Base-by-base conservation (phyloP, 306 rosid genomes). In the Gleditsia sinensis region DNA sequence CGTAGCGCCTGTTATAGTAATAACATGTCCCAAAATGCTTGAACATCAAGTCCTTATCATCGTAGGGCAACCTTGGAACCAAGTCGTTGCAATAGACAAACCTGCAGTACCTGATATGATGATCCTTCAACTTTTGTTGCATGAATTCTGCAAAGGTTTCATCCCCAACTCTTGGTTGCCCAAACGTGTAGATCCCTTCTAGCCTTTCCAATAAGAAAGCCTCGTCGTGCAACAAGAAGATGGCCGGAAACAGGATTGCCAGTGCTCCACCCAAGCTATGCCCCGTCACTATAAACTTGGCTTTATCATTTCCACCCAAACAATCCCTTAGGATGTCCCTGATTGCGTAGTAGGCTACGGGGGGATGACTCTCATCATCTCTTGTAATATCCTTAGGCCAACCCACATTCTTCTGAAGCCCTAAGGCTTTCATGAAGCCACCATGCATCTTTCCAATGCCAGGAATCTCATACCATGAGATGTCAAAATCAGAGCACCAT, bases 121-220 rank as follows among this genome's bases (percentile, higher is more conserved):
- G 78, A n/a, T 86, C 72, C n/a, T n/a, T 68, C 84, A 93, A 48
- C 11, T 82, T 64, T 1, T 54, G 48, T 17, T 74, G 80, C 98
- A 93, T 90, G 78, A 58, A 90, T 0, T 39, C 5, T 1, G 87
- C 87, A 42, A 84, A 90, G 0, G 6, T 45, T 14, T 55, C 58
- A 33, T 93, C 90, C 39, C 98, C 97, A 34, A 93, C 93, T 63
- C 98, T 84, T 3, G 98, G 98, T 67, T 90, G 98, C n/a, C 98
- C 98, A 78, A 87, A 93, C 1, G 97, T 93, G 72, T 88, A 88
- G 40, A 93, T 82, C 39, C 95, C 97, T 53, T 88, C 88, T 21
- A 88, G 54, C 75, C 88, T 87, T 67, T 88, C 83, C 16, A 93
- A 60, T 68, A 93, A 62, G 71, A 80, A 81, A 16, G 62, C 69